A percentile compares a stretch with the other conserved stretches of the same genome.
Evolutionary conservation across 2,329 filamentous ascomycete genomes (phyloP).

Genomic region (Aspergillus oerlinghausenensis): DNA sequence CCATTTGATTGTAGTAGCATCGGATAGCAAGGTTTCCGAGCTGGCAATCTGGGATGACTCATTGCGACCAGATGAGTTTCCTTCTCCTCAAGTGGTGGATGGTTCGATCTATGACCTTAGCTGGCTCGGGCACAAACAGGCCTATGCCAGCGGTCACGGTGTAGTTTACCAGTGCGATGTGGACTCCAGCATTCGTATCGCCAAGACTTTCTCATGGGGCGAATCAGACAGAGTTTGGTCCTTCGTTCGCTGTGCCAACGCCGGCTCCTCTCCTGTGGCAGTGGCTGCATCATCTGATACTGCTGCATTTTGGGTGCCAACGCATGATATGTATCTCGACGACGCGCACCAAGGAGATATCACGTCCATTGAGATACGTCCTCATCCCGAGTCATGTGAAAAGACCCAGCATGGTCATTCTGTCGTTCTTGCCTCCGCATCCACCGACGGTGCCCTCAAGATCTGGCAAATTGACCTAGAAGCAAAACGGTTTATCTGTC

Average conservation of each 20-base stretch:
- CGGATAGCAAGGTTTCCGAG: conserved; percentile 37
- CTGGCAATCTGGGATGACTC: conserved; percentile 43
- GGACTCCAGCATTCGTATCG: conserved; percentile 34
- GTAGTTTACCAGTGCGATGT: conserved; percentile 38
- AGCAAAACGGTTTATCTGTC: conserved; percentile 30
- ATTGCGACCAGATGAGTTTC: conserved; percentile 33
- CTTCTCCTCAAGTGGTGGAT: conserved; percentile 32
- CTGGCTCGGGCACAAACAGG: conserved; percentile 35
- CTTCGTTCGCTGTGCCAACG: conserved; percentile 35
- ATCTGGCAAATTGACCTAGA: conserved; percentile 42
- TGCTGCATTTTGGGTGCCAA: conserved; percentile 43
- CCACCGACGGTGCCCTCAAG: conserved; percentile 42
- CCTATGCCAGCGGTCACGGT: conserved; percentile 39
- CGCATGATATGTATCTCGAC: conserved; percentile 36
- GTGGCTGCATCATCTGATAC: conserved; percentile 37
- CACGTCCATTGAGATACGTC: conserved; percentile 40
- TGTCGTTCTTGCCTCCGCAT: conserved; percentile 41
- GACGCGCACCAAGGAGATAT: conserved; percentile 40
- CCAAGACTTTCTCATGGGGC: conserved; percentile 30
- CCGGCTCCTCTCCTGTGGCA: conserved; percentile 27
- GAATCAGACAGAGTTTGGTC: conserved; percentile 35
- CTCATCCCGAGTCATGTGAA: conserved; percentile 25
- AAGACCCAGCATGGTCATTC: conserved; percentile 19
- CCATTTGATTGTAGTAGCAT: conserved; percentile 41
- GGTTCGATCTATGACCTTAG: conserved; percentile 40